phyloP scores from a whole-genome alignment of 2,329 filamentous ascomycete genomes.

The Colletotrichum graminicola region DNA sequence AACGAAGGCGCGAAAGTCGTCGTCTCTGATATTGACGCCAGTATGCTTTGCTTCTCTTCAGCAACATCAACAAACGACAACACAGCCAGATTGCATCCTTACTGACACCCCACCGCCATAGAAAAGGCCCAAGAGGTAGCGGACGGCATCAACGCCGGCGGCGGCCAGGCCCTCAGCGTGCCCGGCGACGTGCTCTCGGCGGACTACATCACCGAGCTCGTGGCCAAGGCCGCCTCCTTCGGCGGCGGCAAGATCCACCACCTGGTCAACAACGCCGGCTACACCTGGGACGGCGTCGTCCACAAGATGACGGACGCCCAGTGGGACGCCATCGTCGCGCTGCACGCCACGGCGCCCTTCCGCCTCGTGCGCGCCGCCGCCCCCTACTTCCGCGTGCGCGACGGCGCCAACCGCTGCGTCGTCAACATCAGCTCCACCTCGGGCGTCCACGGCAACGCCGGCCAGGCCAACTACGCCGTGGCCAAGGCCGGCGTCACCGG shows the following conservation, averaged over 20 bases:
- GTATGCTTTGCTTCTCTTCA: conserved; percentile 57
- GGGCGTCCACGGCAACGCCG: conserved; percentile 87
- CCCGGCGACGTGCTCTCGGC: conserved; percentile 82
- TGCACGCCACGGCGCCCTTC: conserved; percentile 90
- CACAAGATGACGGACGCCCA: conserved; percentile 92
- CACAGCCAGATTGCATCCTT: background rate
- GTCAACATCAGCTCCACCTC: conserved; percentile 88
- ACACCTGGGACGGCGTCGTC: conserved; percentile 93
- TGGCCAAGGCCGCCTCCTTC: conserved; percentile 81
- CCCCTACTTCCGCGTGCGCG: conserved; percentile 88
- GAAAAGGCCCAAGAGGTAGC: conserved; percentile 78
- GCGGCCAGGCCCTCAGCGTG: conserved; percentile 78
- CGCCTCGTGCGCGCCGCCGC: conserved; percentile 83
- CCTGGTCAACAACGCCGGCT: conserved; percentile 92
- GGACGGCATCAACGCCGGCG: conserved; percentile 74
- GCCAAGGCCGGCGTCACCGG: conserved; percentile 88
- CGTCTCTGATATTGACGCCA: conserved; percentile 83
- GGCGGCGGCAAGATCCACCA: conserved; percentile 90
- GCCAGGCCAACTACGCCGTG: conserved; percentile 89
- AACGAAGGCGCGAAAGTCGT: conserved; percentile 90
- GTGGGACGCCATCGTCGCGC: conserved; percentile 87
- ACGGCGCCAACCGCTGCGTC: conserved; percentile 81
- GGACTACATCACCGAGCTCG: conserved; percentile 77
- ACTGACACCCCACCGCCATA: conserved; percentile 48
- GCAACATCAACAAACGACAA: no score